A percentile compares a stretch with the other conserved stretches of the same genome.
Evolutionary conservation across 345 rosid species (phyloP).

Genomic region (Populus davidiana): DNA sequence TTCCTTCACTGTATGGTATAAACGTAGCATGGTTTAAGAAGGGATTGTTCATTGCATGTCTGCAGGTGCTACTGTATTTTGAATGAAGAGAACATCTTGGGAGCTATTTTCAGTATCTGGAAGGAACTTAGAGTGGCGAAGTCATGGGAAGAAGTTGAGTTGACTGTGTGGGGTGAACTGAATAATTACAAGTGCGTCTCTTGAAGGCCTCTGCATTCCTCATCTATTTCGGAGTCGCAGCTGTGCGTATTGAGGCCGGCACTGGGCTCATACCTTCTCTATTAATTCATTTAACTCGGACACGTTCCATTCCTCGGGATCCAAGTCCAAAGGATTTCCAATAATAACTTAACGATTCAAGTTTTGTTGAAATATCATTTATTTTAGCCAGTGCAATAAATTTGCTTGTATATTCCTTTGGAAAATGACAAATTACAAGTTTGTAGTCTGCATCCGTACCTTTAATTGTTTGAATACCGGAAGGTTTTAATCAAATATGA

Average conservation of each 20-base stretch:
- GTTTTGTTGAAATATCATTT: background rate
- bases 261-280: background rate
- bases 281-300: no score
- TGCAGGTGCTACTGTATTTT: conserved; percentile 53
- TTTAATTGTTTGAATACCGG: no score
- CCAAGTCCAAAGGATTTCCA: background rate
- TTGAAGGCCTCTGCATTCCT: conserved; percentile 15
- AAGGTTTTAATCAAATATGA: no score
- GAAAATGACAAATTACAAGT: background rate
- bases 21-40: background rate
- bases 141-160: conserved; percentile 90
- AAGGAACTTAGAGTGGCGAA: conserved; percentile 54
- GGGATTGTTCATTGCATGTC: no score
- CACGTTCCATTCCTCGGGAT: background rate
- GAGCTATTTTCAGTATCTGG: conserved; percentile 78
- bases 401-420: background rate
- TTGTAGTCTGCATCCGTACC: background rate
- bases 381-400: background rate
- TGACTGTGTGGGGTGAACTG: conserved; percentile 68
- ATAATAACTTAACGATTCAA: background rate
- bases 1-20: no score
- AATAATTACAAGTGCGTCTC: conserved; percentile 39
- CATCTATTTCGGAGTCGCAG: background rate
- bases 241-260: background rate
- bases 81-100: conserved; percentile 82